A percentile compares a stretch with the other conserved stretches of the same genome.
These are phyloP conservation scores for Moniliophthora roreri DNA, from an alignment of 1,284 basidiomycete species.

Conservation along the genomic window DNA sequence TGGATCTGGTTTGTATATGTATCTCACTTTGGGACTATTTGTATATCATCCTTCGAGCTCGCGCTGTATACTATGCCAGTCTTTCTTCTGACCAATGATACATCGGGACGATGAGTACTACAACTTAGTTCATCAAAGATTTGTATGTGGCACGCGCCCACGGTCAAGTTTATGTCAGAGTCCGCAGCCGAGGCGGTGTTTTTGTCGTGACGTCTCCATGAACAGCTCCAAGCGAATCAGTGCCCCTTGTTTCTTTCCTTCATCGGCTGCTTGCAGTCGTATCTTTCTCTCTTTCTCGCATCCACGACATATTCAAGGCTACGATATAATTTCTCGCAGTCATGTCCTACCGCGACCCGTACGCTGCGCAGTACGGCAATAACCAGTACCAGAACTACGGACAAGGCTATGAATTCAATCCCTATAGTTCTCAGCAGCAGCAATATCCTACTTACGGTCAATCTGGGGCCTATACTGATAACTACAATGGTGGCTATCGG, in stretches of 20 bases:
- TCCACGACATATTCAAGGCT: neutral
- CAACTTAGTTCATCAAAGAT: too few relatives aligned
- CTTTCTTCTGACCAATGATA: too few relatives aligned
- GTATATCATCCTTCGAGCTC: too few relatives aligned
- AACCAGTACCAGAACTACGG: slow-evolving; percentile 34
- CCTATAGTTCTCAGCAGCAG: slow-evolving; percentile 41
- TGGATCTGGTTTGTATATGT: too few relatives aligned
- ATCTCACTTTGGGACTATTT: too few relatives aligned
- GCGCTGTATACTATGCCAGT: too few relatives aligned
- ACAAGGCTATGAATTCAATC: slow-evolving; percentile 38
- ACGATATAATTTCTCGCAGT: neutral
- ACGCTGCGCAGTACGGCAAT: slow-evolving; percentile 39
- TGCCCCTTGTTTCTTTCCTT: neutral
- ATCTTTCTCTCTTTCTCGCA: slow-evolving; percentile 6
- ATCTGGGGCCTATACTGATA: slow-evolving; percentile 33
- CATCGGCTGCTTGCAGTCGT: neutral
- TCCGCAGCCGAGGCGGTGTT: neutral
- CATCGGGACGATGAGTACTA: too few relatives aligned
- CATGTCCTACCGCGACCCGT: slow-evolving; percentile 47
- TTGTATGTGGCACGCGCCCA: too few relatives aligned
- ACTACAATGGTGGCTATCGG: slow-evolving; percentile 42
- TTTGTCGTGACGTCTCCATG: neutral
- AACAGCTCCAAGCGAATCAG: neutral
- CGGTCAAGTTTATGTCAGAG: too few relatives aligned
- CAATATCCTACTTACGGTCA: slow-evolving; percentile 54